A percentile compares a stretch with the other conserved stretches of the same genome.
Evolutionary conservation across 192 early-diverging fungal species (phyloP).

Genomic region (Ambispora gerdemannii): DNA sequence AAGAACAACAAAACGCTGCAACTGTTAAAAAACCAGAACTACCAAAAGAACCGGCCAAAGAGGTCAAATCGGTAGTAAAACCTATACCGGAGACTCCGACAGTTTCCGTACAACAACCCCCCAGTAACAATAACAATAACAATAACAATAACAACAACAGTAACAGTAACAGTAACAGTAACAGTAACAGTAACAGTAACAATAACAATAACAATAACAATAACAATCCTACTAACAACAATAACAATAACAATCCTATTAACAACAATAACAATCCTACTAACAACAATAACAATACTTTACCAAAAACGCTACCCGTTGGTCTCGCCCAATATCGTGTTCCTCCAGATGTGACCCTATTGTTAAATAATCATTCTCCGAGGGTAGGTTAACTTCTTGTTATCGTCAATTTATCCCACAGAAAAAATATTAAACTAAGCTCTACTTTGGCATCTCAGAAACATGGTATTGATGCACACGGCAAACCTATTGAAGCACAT

Average conservation of each 20-base stretch:
- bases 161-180: background rate
- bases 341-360: constrained; percentile 16
- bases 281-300: no score
- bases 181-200: no score
- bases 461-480: constrained; percentile 16
- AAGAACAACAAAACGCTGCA: constrained; percentile 36
- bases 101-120: background rate
- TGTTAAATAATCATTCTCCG: background rate
- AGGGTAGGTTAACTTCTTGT: background rate
- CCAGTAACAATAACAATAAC: constrained; percentile 4
- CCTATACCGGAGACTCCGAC: constrained; percentile 2
- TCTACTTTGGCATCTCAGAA: background rate
- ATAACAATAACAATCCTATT: background rate
- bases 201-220: no score
- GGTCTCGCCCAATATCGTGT: background rate
- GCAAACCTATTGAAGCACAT: constrained; percentile 23
- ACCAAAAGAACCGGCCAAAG: constrained; percentile 10
- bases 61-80: constrained; percentile 14
- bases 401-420: background rate
- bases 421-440: background rate
- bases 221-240: background rate
- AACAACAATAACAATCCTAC: no score
- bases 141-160: background rate
- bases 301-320: constrained; percentile 19
- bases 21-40: constrained; percentile 9